phyloP scores from a whole-genome alignment of 805 yeast genomes.

The Soucietia sequanensis region DNA sequence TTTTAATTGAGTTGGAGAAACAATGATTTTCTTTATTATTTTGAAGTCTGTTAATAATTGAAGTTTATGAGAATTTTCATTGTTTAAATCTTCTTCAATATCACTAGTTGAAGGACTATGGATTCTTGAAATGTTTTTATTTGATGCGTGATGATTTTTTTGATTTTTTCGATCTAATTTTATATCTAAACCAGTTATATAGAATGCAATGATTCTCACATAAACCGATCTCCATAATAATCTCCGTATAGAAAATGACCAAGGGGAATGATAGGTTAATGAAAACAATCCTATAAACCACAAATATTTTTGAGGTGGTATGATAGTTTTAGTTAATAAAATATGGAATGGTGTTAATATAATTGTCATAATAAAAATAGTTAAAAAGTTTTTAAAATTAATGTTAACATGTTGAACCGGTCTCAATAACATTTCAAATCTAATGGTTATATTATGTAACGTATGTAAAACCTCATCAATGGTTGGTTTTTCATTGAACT shows the following conservation, averaged over 20 bases:
- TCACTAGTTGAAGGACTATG: slow-evolving; percentile 18
- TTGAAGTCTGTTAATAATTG: slow-evolving; percentile 34
- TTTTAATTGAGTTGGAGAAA: slow-evolving; percentile 42
- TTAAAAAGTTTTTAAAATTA: slow-evolving; percentile 23
- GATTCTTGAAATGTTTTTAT: slow-evolving; percentile 9
- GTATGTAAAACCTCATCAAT: slow-evolving; percentile 52
- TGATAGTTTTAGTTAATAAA: slow-evolving; percentile 27
- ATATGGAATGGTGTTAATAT: slow-evolving; percentile 46
- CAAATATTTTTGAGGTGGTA: slow-evolving; percentile 31
- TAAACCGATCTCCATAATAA: slow-evolving; percentile 51
- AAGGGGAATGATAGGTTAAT: slow-evolving; percentile 48
- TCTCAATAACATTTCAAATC: slow-evolving; percentile 40
- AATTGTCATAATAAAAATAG: slow-evolving; percentile 26
- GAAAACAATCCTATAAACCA: slow-evolving; percentile 37
- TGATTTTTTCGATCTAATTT: slow-evolving; percentile 10
- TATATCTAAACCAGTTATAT: slow-evolving; percentile 42
- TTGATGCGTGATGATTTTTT: slow-evolving; percentile 2
- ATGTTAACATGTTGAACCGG: slow-evolving; percentile 36
- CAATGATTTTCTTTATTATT: slow-evolving; percentile 34
- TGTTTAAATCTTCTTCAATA: slow-evolving; percentile 12
- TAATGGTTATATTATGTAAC: slow-evolving; percentile 42
- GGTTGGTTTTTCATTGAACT: slow-evolving; percentile 47
- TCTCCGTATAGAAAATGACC: slow-evolving; percentile 44
- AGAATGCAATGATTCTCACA: slow-evolving; percentile 34
- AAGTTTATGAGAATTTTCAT: slow-evolving; percentile 6